Conservation (phyloP, 495 filamentous ascomycete genomes). For the Aspergillus sclerotioniger region DNA sequence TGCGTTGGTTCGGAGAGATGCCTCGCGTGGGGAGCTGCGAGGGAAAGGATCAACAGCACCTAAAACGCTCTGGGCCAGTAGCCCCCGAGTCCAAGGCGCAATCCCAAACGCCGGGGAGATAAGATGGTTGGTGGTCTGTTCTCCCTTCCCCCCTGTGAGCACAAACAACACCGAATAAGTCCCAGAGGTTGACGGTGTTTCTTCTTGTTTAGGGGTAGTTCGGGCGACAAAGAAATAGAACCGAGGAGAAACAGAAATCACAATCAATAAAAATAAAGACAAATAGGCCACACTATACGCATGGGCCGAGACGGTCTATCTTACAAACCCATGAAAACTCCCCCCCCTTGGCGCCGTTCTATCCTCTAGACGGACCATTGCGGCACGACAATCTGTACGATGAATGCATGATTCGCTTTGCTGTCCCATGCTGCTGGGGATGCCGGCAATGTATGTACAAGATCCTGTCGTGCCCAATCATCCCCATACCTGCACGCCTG, state of each 20-base stretch:
- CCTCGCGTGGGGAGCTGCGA: slow-evolving; percentile 11
- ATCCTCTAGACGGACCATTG: background rate
- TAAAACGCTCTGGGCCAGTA: slow-evolving; percentile 13
- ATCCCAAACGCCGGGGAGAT: slow-evolving; percentile 20
- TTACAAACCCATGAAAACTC: background rate
- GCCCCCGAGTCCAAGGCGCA: slow-evolving; percentile 11
- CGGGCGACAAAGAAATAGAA: background rate
- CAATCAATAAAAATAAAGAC: background rate
- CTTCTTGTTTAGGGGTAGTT: too few relatives aligned
- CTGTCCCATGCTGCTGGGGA: background rate
- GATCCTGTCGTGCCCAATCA: background rate
- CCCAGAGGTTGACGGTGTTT: too few relatives aligned
- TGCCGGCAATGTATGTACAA: background rate
- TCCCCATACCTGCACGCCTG: background rate
- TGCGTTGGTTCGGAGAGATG: background rate
- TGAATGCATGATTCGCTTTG: background rate
- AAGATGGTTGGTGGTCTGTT: slow-evolving; percentile 11
- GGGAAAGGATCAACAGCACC: slow-evolving; percentile 19
- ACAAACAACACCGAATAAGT: too few relatives aligned
- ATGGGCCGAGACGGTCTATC: background rate
- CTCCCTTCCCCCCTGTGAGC: slow-evolving; percentile 5
- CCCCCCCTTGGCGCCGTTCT: background rate
- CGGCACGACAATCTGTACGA: background rate
- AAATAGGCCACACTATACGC: slow-evolving; percentile 6
- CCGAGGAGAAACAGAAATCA: background rate